phyloP scores from a whole-genome alignment of 2,329 filamentous ascomycete species.

The Fusarium devonianum region DNA sequence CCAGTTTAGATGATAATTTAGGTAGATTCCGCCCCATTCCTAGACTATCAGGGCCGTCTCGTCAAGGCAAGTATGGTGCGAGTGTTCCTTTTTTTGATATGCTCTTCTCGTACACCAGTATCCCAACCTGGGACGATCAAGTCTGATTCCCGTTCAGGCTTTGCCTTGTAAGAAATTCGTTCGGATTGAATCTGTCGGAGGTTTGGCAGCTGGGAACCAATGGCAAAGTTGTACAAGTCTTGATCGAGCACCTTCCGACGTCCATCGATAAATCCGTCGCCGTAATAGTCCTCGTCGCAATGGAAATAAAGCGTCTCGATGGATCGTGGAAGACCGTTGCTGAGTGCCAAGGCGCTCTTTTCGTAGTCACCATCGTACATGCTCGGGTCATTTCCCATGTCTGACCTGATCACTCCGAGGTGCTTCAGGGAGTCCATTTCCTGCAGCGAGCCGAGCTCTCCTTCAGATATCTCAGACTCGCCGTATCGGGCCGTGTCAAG shows the following conservation, averaged over 20 bases:
- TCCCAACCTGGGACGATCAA: slow-evolving; percentile 2
- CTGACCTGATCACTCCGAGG: neutral
- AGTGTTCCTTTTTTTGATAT: neutral
- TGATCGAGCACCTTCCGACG: neutral
- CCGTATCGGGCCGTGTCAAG: neutral
- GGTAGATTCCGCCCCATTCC: no score
- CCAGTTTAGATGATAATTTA: no score
- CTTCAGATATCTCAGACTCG: accelerated
- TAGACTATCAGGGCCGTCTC: no score
- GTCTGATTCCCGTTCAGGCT: neutral
- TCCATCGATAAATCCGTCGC: accelerated
- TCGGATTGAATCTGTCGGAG: slow-evolving; percentile 17
- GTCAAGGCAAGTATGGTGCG: neutral
- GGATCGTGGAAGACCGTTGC: slow-evolving; percentile 1
- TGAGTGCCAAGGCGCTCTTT: neutral
- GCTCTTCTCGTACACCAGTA: neutral
- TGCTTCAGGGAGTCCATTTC: neutral
- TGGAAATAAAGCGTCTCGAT: slow-evolving; percentile 11
- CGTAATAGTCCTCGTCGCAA: neutral
- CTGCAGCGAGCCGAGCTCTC: slow-evolving; percentile 8
- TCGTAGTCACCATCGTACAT: neutral
- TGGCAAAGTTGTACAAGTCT: neutral
- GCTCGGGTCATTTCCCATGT: neutral
- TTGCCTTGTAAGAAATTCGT: neutral
- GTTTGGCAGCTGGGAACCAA: neutral